phyloP scores from a whole-genome alignment of 2,329 filamentous ascomycete species.

The Monilinia polystroma region DNA sequence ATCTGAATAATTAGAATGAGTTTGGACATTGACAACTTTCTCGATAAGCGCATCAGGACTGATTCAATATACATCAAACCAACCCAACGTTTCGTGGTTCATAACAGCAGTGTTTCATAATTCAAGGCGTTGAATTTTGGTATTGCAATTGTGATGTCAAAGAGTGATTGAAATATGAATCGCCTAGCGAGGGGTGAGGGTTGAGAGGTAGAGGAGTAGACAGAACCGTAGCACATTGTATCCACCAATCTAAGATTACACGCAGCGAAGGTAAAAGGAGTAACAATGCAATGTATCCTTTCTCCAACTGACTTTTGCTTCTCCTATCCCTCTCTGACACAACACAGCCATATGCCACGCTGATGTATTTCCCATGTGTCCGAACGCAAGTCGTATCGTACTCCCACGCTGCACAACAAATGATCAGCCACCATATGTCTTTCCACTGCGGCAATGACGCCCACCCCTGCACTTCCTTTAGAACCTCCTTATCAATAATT shows the following conservation, averaged over 20 bases:
- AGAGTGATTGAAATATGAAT: no score
- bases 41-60: not conserved
- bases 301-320: not conserved
- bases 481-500: not conserved
- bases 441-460: constrained; percentile 8
- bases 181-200: no score
- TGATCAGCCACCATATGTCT: not conserved
- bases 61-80: no score
- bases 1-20: no score
- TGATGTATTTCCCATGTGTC: constrained; percentile 3
- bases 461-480: not conserved
- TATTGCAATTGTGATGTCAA: no score
- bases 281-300: not conserved
- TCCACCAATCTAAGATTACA: not conserved
- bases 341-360: not conserved
- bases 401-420: not conserved
- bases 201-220: no score
- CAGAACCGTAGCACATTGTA: no score
- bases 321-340: not conserved
- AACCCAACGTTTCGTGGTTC: no score
- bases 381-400: not conserved
- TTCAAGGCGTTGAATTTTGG: no score
- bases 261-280: not conserved
- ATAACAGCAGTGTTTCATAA: no score
- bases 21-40: no score